A percentile compares a stretch with the other conserved stretches of the same genome.
Conservation (phyloP, 768 basidiomycete species). For the Hypsizygus marmoreus region DNA sequence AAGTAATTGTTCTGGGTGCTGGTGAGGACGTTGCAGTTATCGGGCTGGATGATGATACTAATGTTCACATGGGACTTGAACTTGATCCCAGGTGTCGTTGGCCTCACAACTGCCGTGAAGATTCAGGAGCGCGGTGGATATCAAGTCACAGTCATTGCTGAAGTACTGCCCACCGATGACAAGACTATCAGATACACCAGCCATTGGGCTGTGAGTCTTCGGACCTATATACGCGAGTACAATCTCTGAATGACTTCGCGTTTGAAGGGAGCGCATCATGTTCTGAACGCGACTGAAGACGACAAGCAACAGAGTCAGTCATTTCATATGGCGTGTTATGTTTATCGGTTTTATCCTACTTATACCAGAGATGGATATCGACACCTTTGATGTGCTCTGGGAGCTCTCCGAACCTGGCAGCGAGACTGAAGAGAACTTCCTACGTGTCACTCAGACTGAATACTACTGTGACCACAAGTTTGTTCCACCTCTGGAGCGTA, state of each 20-base stretch:
- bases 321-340: neutral
- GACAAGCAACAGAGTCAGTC: constrained; percentile 54
- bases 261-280: constrained; percentile 79
- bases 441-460: constrained; percentile 64
- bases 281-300: constrained; percentile 56
- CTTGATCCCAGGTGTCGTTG: constrained; percentile 64
- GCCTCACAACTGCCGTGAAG: constrained; percentile 73
- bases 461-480: constrained; percentile 47
- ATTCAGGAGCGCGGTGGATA: constrained; percentile 66
- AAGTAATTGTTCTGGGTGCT: too few species aligned
- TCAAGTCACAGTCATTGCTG: constrained; percentile 69
- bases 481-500: constrained; percentile 45
- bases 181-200: constrained; percentile 78
- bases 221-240: neutral
- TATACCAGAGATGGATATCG: constrained; percentile 60
- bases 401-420: constrained; percentile 61
- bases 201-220: constrained; percentile 73
- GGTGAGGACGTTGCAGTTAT: too few species aligned
- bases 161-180: constrained; percentile 70
- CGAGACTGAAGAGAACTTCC: constrained; percentile 60
- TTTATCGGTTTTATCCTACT: constrained; percentile 1
- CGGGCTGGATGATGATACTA: too few species aligned
- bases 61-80: too few species aligned
- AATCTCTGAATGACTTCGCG: neutral
- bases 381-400: constrained; percentile 80